phyloP scores from a whole-genome alignment of 176 grass and related monocot species.

The Juncus effusus region DNA sequence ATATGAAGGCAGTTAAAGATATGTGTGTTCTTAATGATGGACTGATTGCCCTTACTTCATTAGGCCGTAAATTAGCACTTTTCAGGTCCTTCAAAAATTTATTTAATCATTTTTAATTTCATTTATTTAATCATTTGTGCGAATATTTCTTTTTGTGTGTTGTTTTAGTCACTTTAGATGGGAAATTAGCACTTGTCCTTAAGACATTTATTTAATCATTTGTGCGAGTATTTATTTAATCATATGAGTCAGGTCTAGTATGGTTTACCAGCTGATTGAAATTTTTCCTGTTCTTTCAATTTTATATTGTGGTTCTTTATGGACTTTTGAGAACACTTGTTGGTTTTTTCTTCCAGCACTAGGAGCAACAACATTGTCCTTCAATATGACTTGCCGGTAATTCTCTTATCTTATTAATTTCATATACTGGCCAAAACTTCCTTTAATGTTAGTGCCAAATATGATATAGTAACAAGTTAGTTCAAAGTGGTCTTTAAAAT shows the following conservation, averaged over 20 bases:
- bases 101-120: slow-evolving; percentile 11
- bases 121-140: not conserved
- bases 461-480: no score
- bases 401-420: slow-evolving; percentile 41
- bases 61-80: slow-evolving; percentile 71
- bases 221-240: slow-evolving; percentile 5
- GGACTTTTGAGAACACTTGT: slow-evolving; percentile 19
- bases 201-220: not conserved
- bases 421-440: slow-evolving; percentile 10
- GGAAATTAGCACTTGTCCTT: not conserved
- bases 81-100: slow-evolving; percentile 45
- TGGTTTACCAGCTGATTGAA: slow-evolving; percentile 9
- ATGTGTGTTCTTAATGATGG: slow-evolving; percentile 54
- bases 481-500: no score
- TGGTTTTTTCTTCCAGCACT: slow-evolving; percentile 50
- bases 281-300: not conserved
- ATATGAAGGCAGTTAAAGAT: slow-evolving; percentile 84
- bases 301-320: not conserved
- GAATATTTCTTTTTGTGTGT: slow-evolving; percentile 13
- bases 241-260: slow-evolving; percentile 2
- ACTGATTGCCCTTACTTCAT: slow-evolving; percentile 63
- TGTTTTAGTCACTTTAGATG: not conserved
- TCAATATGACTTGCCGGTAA: slow-evolving; percentile 81
- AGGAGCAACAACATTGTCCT: slow-evolving; percentile 59
- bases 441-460: no score